Conservation (phyloP, 768 basidiomycete species). For the Auriculariales sp. region DNA sequence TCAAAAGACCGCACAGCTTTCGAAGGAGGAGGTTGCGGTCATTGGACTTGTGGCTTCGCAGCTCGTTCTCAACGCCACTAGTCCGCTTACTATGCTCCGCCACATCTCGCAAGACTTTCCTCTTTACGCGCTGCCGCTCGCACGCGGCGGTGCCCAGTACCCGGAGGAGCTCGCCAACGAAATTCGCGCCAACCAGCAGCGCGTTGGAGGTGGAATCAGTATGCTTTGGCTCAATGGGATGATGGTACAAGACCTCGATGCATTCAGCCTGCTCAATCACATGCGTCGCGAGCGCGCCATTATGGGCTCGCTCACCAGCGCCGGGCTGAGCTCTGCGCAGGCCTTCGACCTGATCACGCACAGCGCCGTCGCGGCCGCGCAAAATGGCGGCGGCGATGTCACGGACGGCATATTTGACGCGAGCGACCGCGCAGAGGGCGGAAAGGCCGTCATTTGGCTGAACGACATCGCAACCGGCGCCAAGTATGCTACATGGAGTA, state of each 20-base stretch:
- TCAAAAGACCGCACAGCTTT: conserved; percentile 24
- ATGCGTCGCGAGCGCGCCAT: conserved; percentile 57
- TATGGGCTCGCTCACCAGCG: conserved; percentile 39
- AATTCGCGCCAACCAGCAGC: conserved; percentile 39
- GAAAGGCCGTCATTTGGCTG: conserved; percentile 65
- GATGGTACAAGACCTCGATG: conserved; percentile 43
- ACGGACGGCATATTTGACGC: conserved; percentile 79
- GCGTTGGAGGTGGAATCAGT: conserved; percentile 27
- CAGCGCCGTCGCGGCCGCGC: conserved; percentile 35
- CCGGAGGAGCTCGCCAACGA: conserved; percentile 38
- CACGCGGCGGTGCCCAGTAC: conserved; percentile 43
- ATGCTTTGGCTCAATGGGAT: conserved; percentile 76
- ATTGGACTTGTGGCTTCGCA: conserved; percentile 66
- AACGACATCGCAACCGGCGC: conserved; percentile 83
- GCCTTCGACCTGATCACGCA: conserved; percentile 66
- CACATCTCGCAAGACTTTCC: conserved; percentile 82
- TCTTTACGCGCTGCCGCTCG: conserved; percentile 59
- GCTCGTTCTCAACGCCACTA: conserved; percentile 47
- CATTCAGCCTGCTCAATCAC: conserved; percentile 58
- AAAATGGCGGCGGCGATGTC: conserved; percentile 31
- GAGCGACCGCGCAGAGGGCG: conserved; percentile 72
- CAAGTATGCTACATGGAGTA: conserved; percentile 27
- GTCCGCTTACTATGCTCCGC: conserved; percentile 41
- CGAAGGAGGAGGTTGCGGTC: conserved; percentile 43
- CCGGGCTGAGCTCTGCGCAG: conserved; percentile 49